A percentile compares a stretch with the other conserved stretches of the same genome.
phyloP scores from a whole-genome alignment of 2,329 filamentous ascomycete genomes.

The Orbilia ellipsospora region DNA sequence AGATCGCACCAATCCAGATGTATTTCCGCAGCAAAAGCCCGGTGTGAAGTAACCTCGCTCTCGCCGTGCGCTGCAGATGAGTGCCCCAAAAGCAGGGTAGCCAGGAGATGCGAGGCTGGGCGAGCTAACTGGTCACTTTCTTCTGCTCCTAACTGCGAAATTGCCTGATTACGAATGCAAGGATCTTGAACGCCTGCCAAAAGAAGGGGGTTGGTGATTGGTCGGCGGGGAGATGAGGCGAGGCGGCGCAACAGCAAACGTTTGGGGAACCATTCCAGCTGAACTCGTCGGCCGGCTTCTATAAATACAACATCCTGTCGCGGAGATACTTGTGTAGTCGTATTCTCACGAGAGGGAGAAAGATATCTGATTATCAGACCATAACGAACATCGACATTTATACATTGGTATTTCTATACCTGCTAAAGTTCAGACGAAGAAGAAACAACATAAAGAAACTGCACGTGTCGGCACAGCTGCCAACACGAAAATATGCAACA shows the following conservation, averaged over 20 bases:
- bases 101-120: constrained; percentile 53
- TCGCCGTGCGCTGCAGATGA: constrained; percentile 4
- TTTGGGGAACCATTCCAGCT: constrained; percentile 10
- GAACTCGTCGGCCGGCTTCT: constrained; percentile 6
- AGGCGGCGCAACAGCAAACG: constrained; percentile 44
- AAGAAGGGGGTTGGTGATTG: constrained; percentile 54
- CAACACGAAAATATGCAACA: constrained; percentile 1
- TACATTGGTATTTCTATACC: not conserved
- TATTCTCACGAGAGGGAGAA: no score
- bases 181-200: constrained; percentile 52
- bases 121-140: constrained; percentile 43
- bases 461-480: not conserved
- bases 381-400: not conserved
- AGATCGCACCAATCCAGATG: constrained; percentile 33
- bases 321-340: not conserved
- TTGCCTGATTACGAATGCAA: constrained; percentile 54
- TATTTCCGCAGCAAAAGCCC: constrained; percentile 30
- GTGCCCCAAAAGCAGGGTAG: constrained; percentile 47
- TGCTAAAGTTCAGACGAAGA: not conserved
- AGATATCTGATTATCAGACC: not conserved
- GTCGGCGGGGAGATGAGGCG: constrained; percentile 23
- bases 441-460: not conserved
- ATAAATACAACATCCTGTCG: constrained; percentile 3
- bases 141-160: constrained; percentile 22
- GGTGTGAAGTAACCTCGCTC: constrained; percentile 34